Base-by-base conservation (phyloP, 441 rosid genomes). In the Gossypium gossypioides region DNA sequence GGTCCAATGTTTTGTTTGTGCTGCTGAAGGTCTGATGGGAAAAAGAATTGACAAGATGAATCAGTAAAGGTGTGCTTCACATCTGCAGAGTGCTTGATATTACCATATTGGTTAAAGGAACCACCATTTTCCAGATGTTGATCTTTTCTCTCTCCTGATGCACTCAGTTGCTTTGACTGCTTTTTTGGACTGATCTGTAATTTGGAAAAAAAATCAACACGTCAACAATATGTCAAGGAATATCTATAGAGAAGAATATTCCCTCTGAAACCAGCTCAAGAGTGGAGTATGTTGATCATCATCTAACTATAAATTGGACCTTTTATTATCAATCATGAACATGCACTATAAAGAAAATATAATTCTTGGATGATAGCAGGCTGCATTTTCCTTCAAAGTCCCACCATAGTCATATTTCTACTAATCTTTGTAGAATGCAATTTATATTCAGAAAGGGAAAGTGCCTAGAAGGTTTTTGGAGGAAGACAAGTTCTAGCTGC, bases 141-240 rank as follows among this genome's bases (percentile, higher is more conserved):
- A 7, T 76, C 86, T 72, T 80, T 83, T 75, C 80, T 81, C 83
- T 84, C 82, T 64, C 84, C 86, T 66, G 76, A 76, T 34, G 80
- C 79, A 54, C 74, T 79, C 46, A 74, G 81, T 70, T 72, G 75
- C 81, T 75, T 81, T 72, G 71, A 65, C 75, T 82, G 92, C 76
- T 76, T 78, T 71, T 70, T 85, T 37, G 74, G 74, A 72, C 67
- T 80, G 61, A 80, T 81, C 92, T 93, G 87, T 55, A 72, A 71
- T 37, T 27, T 60, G 72, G 68, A 66, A 74, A 61, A 70, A 10
- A 74, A 71, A 76, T 57, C 8, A 10, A 5, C 18, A 58, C 24
- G n/a, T 19, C 6, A 13, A 55, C 12, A 18, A 27, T 29, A 48
- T 15, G 3, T n/a, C 22, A 3, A 48, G 3, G 42, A 25, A 25